A percentile compares a stretch with the other conserved stretches of the same genome.
phyloP scores from a whole-genome alignment of 805 yeast genomes.

The Teunomyces tritomae region DNA sequence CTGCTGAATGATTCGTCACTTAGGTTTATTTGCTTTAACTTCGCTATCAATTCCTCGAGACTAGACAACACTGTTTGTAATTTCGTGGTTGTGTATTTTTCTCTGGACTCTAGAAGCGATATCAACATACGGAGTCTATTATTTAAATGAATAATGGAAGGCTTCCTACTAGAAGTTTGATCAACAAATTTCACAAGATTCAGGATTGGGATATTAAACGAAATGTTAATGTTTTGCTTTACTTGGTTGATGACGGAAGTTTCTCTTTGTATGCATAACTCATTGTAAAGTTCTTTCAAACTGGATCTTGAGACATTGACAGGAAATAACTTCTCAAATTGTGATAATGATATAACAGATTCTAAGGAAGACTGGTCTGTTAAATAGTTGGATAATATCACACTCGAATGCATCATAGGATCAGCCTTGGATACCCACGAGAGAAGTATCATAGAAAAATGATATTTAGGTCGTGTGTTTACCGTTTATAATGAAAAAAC shows the following conservation, averaged over 20 bases:
- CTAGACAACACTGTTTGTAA: background rate
- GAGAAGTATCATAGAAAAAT: background rate
- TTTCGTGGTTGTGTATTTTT: background rate
- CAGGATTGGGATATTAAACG: conserved; percentile 25
- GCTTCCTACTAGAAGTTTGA: conserved; percentile 2
- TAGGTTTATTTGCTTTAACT: background rate
- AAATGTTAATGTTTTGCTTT: conserved; percentile 11
- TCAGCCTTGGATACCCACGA: too few species aligned
- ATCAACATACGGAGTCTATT: conserved; percentile 23
- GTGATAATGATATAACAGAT: conserved; percentile 15
- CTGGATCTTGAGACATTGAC: conserved; percentile 4
- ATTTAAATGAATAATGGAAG: conserved; percentile 12
- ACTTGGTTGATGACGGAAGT: conserved; percentile 2
- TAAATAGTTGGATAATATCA: conserved; percentile 19
- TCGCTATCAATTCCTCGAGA: background rate
- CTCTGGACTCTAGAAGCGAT: conserved; percentile 4
- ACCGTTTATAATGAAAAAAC: background rate
- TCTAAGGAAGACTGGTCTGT: conserved; percentile 15
- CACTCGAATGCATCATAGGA: conserved; percentile 19
- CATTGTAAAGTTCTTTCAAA: conserved; percentile 11
- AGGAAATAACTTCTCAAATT: conserved; percentile 18
- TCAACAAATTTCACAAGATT: conserved; percentile 6
- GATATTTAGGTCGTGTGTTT: background rate
- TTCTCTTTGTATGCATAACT: conserved; percentile 12
- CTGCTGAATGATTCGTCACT: background rate